Evolutionary conservation across 2,329 filamentous ascomycete species (phyloP).

Genomic region (Penicillium digitatum): DNA sequence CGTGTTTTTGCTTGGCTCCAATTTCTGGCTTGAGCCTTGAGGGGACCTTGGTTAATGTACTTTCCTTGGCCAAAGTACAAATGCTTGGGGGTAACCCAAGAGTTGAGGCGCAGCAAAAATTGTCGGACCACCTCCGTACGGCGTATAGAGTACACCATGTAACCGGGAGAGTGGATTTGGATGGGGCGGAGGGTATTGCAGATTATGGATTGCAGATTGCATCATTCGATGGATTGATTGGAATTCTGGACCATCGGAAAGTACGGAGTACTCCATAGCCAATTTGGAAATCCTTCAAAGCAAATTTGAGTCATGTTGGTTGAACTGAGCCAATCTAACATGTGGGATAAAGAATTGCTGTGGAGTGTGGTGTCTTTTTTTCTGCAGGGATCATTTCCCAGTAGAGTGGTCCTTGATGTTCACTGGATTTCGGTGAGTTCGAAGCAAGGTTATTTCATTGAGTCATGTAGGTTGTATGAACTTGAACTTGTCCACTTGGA

Average conservation of each 20-base stretch:
- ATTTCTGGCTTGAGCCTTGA: background rate
- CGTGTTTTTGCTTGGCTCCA: background rate
- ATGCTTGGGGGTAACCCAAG: background rate
- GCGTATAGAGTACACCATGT: background rate
- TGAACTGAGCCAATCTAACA: background rate
- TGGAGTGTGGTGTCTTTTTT: background rate
- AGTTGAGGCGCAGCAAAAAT: background rate
- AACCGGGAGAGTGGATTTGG: background rate
- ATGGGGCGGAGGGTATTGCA: background rate
- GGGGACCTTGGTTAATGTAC: background rate
- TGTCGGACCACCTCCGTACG: background rate
- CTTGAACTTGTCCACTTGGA: background rate
- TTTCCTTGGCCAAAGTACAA: background rate
- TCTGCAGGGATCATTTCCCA: conserved; percentile 7
- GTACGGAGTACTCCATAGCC: no score
- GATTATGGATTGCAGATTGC: background rate
- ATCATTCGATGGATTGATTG: background rate
- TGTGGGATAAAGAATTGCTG: background rate
- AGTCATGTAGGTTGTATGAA: background rate
- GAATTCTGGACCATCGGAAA: background rate
- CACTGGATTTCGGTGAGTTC: background rate
- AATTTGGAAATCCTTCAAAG: background rate
- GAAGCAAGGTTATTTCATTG: no score
- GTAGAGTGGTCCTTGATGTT: background rate
- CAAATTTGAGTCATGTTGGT: background rate